These are phyloP conservation scores for Chlorella variabilis DNA, from an alignment of 163 green algal species.

Conservation along the genomic window DNA sequence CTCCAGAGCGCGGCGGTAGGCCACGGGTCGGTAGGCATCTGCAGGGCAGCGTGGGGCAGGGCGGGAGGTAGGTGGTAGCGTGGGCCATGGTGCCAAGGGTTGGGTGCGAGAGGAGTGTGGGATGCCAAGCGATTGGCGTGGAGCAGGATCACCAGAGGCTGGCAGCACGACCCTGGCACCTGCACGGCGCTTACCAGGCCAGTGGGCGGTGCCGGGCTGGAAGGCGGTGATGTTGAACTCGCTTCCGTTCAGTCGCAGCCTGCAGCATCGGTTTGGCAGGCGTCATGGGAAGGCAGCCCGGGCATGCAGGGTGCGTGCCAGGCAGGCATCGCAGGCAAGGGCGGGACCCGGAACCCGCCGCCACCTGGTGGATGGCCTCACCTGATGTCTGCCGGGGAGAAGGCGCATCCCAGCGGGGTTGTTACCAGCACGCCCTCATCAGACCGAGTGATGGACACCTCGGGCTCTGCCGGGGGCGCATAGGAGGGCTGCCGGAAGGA, in stretches of 20 bases:
- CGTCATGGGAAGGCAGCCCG: not conserved
- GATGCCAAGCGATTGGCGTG: not conserved
- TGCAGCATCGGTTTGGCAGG: not conserved
- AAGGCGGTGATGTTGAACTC: constrained; percentile 23
- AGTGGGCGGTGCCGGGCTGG: constrained; percentile 11
- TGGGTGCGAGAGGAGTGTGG: not conserved
- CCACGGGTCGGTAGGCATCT: constrained; percentile 11
- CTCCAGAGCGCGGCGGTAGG: constrained; percentile 10
- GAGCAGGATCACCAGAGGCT: too few relatives aligned
- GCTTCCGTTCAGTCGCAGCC: not conserved
- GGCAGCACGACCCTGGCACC: not conserved
- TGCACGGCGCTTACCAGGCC: not conserved
- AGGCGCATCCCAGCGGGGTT: not conserved
- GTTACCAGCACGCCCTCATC: constrained; percentile 2
- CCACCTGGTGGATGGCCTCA: not conserved
- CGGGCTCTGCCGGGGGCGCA: not conserved
- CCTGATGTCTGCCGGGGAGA: constrained; percentile 18
- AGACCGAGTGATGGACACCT: constrained; percentile 5
- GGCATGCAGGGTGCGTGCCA: not conserved
- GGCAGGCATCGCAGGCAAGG: not conserved
- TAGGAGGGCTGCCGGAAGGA: not conserved
- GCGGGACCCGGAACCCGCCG: not conserved
- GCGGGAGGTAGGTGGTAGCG: too few relatives aligned
- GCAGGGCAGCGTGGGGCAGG: not conserved
- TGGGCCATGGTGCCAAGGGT: not conserved